Evolutionary conservation across 805 yeast species (phyloP).

Genomic region (Peterozyma toletana): DNA sequence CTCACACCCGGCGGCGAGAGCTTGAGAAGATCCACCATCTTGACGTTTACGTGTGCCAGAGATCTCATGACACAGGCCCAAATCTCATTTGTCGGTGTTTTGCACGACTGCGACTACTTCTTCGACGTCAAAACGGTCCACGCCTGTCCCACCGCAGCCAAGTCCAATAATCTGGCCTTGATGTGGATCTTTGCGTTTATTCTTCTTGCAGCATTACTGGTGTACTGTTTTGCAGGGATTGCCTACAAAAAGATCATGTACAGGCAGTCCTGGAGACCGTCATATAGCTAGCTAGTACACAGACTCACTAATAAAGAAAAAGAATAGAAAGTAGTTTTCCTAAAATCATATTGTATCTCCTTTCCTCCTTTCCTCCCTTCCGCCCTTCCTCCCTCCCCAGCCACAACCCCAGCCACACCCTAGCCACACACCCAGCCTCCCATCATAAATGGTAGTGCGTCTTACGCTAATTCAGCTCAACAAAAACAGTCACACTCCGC

Average conservation of each 20-base stretch:
- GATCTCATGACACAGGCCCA: constrained; percentile 61
- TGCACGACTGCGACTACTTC: constrained; percentile 73
- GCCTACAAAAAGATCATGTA: constrained; percentile 25
- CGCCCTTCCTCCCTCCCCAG: constrained; percentile 4
- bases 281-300: not conserved
- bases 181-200: constrained; percentile 59
- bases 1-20: constrained; percentile 38
- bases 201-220: constrained; percentile 30
- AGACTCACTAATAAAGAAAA: not conserved
- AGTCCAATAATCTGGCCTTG: constrained; percentile 55
- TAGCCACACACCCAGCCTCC: no score
- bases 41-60: constrained; percentile 74
- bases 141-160: constrained; percentile 78
- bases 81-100: constrained; percentile 61
- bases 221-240: constrained; percentile 35
- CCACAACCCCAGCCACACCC: no score
- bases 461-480: no score
- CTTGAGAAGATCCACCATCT: constrained; percentile 51
- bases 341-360: constrained; percentile 1
- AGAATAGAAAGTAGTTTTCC: not conserved
- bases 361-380: constrained; percentile 2
- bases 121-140: constrained; percentile 80
- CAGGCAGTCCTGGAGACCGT: constrained; percentile 26
- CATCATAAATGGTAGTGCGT: no score
- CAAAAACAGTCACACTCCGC: no score